These are phyloP conservation scores for Xylaria sp. DNA, from an alignment of 2,329 filamentous ascomycete species.

Conservation along the genomic window DNA sequence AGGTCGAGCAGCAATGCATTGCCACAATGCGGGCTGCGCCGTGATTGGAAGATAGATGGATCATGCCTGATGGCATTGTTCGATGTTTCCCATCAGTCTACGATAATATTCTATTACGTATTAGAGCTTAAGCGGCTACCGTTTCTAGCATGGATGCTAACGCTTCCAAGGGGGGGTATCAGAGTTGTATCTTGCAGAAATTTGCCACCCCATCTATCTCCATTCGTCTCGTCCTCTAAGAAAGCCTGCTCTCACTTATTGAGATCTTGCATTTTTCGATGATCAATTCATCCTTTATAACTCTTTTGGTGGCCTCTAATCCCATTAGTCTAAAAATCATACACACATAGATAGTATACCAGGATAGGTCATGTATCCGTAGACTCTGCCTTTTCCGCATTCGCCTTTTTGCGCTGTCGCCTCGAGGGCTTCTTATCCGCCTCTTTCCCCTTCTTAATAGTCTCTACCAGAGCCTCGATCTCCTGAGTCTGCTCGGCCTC, in stretches of 20 bases:
- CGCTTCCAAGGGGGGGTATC: background rate
- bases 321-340: background rate
- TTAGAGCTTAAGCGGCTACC: background rate
- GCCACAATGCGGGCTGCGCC: too few relatives aligned
- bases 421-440: constrained; percentile 49
- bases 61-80: too few relatives aligned
- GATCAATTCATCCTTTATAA: background rate
- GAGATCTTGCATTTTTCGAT: background rate
- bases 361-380: constrained; percentile 20
- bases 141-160: background rate
- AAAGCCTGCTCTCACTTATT: background rate
- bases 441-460: constrained; percentile 51
- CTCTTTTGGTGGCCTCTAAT: background rate
- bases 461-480: constrained; percentile 44
- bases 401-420: constrained; percentile 48
- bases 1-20: too few relatives aligned
- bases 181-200: background rate
- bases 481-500: constrained; percentile 47
- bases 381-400: constrained; percentile 37
- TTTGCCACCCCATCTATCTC: background rate
- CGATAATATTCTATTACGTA: too few relatives aligned
- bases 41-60: too few relatives aligned
- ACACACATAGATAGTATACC: background rate
- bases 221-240: too few relatives aligned
- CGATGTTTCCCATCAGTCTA: too few relatives aligned